Base-by-base conservation (phyloP, 2,329 filamentous ascomycete genomes). In the Fonsecaea multimorphosa region DNA sequence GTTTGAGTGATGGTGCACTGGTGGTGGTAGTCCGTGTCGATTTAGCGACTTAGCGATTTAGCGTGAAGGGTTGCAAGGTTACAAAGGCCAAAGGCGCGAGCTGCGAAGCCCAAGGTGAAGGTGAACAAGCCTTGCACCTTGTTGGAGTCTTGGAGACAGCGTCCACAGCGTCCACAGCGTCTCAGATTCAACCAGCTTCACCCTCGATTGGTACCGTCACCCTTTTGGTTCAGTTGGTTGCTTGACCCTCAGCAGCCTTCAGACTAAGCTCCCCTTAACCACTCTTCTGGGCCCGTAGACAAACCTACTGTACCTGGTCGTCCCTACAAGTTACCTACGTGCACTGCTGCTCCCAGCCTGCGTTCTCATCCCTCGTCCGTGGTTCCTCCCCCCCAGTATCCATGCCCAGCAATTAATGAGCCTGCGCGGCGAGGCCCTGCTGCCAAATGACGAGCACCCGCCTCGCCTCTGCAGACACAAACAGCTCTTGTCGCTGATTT, bases 11-110 rank as follows among this genome's bases (percentile, higher is more conserved):
- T 58, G 55, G 57, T n/a, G n/a, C n/a, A n/a, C n/a, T n/a, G n/a
- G n/a, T 58, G 38, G 40, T 58, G 53, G 34, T 57, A 54, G 61
- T 65, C 51, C 44, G 56, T 49, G 44, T 49, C 44, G 44, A 49
- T 24, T 54, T 54, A 54, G 51, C 51, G 51, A n/a, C n/a, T n/a
- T n/a, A n/a, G n/a, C 44, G 44, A 49, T 24, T 54, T 54, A 54
- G 51, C 51, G 51, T 54, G 27, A 54, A 8, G 51, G 51, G 27
- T 49, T 24, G 44, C 44, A 49, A 49, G 44, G 44, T 49, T 24
- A 19, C 44, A 49, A 8, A 49, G 44, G 8, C 8, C 19, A 3
- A 24, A 11, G 44, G 19, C 12, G 44, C 44, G n/a, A 24, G 44
- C n/a, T 44, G 38, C 38, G 11, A 44, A n/a, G 38, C 22, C n/a